Evolutionary conservation across 2,329 filamentous ascomycete species (phyloP).

Genomic region (Pseudofabraea citricarpa): DNA sequence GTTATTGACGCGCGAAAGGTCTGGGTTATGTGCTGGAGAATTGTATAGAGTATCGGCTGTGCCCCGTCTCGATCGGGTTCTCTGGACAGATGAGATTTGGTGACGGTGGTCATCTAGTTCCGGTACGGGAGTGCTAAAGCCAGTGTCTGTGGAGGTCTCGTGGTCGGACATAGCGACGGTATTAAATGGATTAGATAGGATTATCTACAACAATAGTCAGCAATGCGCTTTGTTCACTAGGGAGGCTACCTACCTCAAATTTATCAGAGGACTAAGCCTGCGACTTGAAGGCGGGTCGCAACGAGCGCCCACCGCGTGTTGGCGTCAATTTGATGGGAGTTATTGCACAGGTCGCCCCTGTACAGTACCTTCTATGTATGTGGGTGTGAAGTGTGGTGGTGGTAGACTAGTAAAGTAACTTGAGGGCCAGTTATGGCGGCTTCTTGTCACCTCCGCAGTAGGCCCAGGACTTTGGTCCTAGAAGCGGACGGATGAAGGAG

Average conservation of each 20-base stretch:
- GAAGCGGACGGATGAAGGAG: conserved; percentile 80
- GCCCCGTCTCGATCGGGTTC: conserved; percentile 58
- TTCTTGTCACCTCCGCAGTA: conserved; percentile 95
- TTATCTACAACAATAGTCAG: conserved; percentile 18
- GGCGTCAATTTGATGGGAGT: conserved; percentile 44
- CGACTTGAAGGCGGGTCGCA: conserved; percentile 40
- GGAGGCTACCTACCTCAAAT: too few species aligned
- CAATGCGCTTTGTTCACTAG: too few species aligned
- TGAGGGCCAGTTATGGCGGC: conserved; percentile 77
- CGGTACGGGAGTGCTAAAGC: conserved; percentile 69
- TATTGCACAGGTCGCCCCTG: conserved; percentile 30
- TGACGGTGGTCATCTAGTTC: conserved; percentile 85
- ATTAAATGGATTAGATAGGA: conserved; percentile 35
- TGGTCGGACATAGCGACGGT: conserved; percentile 63
- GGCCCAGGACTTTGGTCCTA: conserved; percentile 90
- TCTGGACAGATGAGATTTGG: conserved; percentile 56
- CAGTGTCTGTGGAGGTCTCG: conserved; percentile 52
- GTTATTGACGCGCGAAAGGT: conserved; percentile 35
- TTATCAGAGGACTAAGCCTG: conserved; percentile 12
- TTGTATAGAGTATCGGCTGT: conserved; percentile 69
- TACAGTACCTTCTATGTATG: conserved; percentile 16
- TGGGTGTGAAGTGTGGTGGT: conserved; percentile 6
- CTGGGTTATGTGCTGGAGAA: conserved; percentile 31
- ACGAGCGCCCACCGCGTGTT: conserved; percentile 46
- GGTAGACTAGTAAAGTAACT: neutral